Evolutionary conservation across 495 filamentous ascomycete genomes (phyloP), one percentile per base, ranked within the genome.

Genomic region (Penicillium paxilli): DNA sequence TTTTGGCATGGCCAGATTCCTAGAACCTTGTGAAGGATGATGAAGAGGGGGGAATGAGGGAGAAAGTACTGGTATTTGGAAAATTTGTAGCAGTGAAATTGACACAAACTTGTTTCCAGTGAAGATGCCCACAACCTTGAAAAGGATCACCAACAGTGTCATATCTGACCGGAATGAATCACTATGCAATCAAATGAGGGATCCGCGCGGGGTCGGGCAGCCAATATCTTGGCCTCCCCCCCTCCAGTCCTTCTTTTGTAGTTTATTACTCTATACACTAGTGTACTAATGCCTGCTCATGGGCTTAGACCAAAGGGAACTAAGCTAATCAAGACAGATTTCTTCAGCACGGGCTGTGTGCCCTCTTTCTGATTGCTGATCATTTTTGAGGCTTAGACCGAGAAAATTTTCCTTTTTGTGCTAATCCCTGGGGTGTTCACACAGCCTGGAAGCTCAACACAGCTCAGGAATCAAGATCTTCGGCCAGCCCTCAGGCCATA

Each of bases 351-450:
- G 60, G 57, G 60, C 28, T 2, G 10, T 14, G 19, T 17, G 7
- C 12, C 10, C n/a, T 37, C 11, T 22, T 11, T 14, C 26, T 53
- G 38, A 59, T 63, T 63, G 51, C 47, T 30, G 22, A 30, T 46
- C 8, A 21, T n/a, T 11, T 8, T 33, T 47, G 60, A 45, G 60
- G 52, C 52, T 56, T 52, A 59, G 48, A 33, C 37, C 12, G 17
- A 11, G n/a, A 16, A 55, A 38, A 44, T 48, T 37, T n/a, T n/a
- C n/a, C n/a, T n/a, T n/a, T n/a, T 52, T 32, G 16, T 28, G 30
- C 30, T 32, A 32, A 32, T 21, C n/a, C 22, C 16, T 5, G 23
- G 2, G 12, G 41, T 14, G 23, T 12, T 44, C 22, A n/a, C 30
- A 32, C 16, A 12, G 7, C 7, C 35, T 38, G 16, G 3, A 9